Evolutionary conservation across 371 early-diverging fungal genomes (phyloP).

Genomic region (Fennellomyces sp.): DNA sequence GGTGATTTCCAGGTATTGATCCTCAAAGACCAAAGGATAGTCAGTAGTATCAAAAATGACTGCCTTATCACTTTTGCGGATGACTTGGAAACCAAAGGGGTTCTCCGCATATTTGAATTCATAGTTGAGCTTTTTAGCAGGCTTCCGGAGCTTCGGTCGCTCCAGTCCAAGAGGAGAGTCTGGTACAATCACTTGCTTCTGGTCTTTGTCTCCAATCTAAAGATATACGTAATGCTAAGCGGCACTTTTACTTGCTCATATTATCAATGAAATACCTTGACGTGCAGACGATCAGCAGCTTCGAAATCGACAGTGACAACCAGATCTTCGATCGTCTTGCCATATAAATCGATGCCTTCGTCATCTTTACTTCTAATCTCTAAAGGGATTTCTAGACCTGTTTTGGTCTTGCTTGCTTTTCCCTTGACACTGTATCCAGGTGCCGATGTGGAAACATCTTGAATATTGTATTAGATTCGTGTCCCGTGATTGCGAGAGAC

Average conservation of each 20-base stretch:
- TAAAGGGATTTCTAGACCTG: conserved; percentile 35
- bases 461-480: neutral
- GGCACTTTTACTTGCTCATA: too few relatives aligned
- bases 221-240: too few relatives aligned
- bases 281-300: conserved; percentile 49
- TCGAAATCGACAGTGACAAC: conserved; percentile 52
- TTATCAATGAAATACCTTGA: conserved; percentile 51
- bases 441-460: conserved; percentile 17
- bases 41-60: conserved; percentile 64
- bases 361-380: neutral
- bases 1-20: conserved; percentile 70
- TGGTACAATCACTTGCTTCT: conserved; percentile 60
- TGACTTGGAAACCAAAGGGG: conserved; percentile 62
- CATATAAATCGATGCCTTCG: conserved; percentile 27
- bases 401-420: conserved; percentile 21
- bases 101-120: conserved; percentile 48
- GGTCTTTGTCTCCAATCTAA: conserved; percentile 49
- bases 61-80: conserved; percentile 47
- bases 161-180: conserved; percentile 43
- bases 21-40: conserved; percentile 65
- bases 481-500: neutral
- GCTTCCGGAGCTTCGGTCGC: conserved; percentile 14
- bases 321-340: conserved; percentile 47
- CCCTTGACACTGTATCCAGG: conserved; percentile 39
- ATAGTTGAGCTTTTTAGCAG: conserved; percentile 31